These are phyloP conservation scores for Leptographium galeiforme DNA, from an alignment of 2,329 filamentous ascomycete genomes.

Conservation along the genomic window DNA sequence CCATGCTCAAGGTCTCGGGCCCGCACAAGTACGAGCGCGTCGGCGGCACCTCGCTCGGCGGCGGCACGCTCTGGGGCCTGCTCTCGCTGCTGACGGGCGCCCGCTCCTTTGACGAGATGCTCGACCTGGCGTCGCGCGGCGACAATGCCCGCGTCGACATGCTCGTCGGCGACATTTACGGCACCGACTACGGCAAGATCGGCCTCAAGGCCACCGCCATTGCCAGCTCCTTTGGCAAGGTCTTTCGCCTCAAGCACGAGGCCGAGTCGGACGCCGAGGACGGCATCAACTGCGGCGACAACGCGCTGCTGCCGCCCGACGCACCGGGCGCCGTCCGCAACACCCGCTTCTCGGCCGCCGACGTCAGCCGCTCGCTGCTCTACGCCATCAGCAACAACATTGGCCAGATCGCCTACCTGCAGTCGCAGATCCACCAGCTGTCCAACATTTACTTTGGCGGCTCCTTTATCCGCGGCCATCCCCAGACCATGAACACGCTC, in stretches of 20 bases:
- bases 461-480: constrained; percentile 89
- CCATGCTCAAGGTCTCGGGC: constrained; percentile 92
- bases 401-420: constrained; percentile 93
- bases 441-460: constrained; percentile 96
- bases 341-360: constrained; percentile 57
- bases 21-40: constrained; percentile 79
- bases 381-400: constrained; percentile 98
- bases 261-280: constrained; percentile 72
- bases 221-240: constrained; percentile 91
- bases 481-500: constrained; percentile 94
- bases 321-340: constrained; percentile 36
- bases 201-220: constrained; percentile 92
- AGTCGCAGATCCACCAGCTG: constrained; percentile 84
- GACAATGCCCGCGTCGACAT: constrained; percentile 93
- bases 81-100: constrained; percentile 87
- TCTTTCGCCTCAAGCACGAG: constrained; percentile 81
- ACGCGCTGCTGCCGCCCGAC: constrained; percentile 79
- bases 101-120: constrained; percentile 93
- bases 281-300: constrained; percentile 62
- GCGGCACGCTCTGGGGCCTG: constrained; percentile 94
- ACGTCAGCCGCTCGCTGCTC: constrained; percentile 80
- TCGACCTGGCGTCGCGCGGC: constrained; percentile 76
- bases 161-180: constrained; percentile 96
- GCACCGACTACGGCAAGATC: constrained; percentile 89
- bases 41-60: constrained; percentile 85